These are phyloP conservation scores for Cnidoscolus chayamansa DNA, from an alignment of 441 rosid genomes.

Conservation along the genomic window DNA sequence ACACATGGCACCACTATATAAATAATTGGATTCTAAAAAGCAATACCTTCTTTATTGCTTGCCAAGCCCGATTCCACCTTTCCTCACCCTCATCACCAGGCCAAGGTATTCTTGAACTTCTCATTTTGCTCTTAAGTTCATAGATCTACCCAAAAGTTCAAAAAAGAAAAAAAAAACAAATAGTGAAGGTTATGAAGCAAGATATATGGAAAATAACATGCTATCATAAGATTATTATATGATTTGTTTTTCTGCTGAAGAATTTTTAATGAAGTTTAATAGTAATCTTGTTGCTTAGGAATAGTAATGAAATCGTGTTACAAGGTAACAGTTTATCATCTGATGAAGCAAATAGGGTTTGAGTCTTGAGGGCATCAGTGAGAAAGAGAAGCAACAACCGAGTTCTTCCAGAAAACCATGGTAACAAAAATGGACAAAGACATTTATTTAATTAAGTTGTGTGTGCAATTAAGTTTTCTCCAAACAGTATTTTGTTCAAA, in stretches of 20 bases:
- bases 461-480: neutral
- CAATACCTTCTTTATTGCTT: constrained; percentile 68
- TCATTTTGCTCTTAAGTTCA: constrained; percentile 62
- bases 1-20: neutral
- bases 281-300: neutral
- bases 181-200: neutral
- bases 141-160: constrained; percentile 38
- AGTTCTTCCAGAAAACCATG: neutral
- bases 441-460: neutral
- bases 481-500: neutral
- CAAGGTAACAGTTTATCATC: neutral
- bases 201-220: neutral
- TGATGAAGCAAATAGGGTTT: neutral
- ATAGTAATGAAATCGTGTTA: neutral
- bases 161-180: constrained; percentile 14
- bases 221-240: too few relatives aligned
- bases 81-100: constrained; percentile 58
- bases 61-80: constrained; percentile 71
- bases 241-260: neutral
- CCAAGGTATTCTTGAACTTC: constrained; percentile 56
- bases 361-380: neutral
- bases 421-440: neutral
- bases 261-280: neutral
- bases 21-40: neutral
- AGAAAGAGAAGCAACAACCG: neutral